Evolutionary conservation across 2,329 filamentous ascomycete genomes (phyloP), one percentile per base, ranked within the genome.

Genomic region (Aspergillus phoenicis): DNA sequence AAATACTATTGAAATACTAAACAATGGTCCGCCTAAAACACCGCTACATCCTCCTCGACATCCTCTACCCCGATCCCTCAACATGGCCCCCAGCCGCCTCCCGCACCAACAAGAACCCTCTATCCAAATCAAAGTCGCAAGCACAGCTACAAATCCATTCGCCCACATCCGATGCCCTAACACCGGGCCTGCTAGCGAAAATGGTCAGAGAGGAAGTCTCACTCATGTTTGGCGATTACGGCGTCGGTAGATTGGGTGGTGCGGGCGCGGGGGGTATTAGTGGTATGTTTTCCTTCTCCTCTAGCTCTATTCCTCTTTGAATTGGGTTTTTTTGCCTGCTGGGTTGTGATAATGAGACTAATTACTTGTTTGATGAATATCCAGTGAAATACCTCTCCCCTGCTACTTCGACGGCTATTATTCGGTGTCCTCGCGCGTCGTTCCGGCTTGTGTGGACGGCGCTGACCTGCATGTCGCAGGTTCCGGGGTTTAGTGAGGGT

Each of bases 1-100:
- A 56, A 2, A 41, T 52, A 55, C 47, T 10, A 10, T n/a, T 41
- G n/a, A 10, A 28, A 33, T 30, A 67, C 79, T 47, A 2, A 15
- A 45, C 26, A 52, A 97, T 99, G 95, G 95, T 99, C 62, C 91
- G 95, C 73, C 87, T 98, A 68, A 99, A 99, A 79, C 90, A 97
- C 77, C 89, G 95, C 70, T 99, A 99, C 76, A 85, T 99, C 17
- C 87, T 98, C n/a, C 87, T 98, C 64, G 91, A 96, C 74, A 93
- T 98, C 66, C 83, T 98, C 51, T 97, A 97, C 71, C 92, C 93
- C 0, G 83, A 87, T 6, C 66, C 70, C 17, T 63, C 63, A n/a
- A 68, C 72, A 57, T 71, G 68, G 67, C 80, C 85, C 11, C 64
- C 81, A 8, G 64, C 71, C 8, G 30, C 60, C 62, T 60, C 56